These are phyloP conservation scores for Phytopythium ostracodes DNA, from an alignment of 352 stramenopile genomes.

Conservation along the genomic window DNA sequence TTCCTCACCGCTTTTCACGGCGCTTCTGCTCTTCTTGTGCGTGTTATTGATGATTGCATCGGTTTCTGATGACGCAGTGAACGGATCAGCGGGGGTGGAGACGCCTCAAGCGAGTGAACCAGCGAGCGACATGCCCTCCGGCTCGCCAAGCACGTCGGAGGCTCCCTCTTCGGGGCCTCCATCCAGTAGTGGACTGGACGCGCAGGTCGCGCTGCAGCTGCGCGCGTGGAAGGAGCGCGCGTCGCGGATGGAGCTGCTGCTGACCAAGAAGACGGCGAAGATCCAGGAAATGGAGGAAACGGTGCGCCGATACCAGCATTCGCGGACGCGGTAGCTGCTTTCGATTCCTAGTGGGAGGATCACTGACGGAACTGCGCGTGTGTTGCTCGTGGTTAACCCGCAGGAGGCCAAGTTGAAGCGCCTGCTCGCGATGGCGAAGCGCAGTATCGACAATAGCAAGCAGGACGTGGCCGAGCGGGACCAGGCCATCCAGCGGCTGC, in stretches of 20 bases:
- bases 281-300: slow-evolving; percentile 80
- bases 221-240: slow-evolving; percentile 58
- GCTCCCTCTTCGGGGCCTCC: not conserved
- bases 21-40: not conserved
- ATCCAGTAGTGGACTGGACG: slow-evolving; percentile 14
- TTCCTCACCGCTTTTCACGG: not conserved
- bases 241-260: slow-evolving; percentile 50
- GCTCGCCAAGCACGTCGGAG: not conserved
- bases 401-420: slow-evolving; percentile 82
- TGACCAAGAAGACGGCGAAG: slow-evolving; percentile 66
- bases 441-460: slow-evolving; percentile 88
- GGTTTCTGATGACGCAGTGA: not conserved
- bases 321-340: not conserved
- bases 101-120: not conserved
- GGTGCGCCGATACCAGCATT: slow-evolving; percentile 16
- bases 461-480: slow-evolving; percentile 74
- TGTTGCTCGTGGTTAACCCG: not conserved
- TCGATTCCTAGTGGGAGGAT: not conserved
- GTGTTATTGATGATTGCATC: not conserved
- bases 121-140: not conserved
- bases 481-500: slow-evolving; percentile 38
- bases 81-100: not conserved
- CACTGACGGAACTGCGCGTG: not conserved
- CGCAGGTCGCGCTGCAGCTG: slow-evolving; percentile 29
- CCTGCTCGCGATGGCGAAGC: slow-evolving; percentile 82